These are phyloP conservation scores for Vaccinium vitisidaea DNA, from an alignment of 148 eudicot species.

Conservation along the genomic window DNA sequence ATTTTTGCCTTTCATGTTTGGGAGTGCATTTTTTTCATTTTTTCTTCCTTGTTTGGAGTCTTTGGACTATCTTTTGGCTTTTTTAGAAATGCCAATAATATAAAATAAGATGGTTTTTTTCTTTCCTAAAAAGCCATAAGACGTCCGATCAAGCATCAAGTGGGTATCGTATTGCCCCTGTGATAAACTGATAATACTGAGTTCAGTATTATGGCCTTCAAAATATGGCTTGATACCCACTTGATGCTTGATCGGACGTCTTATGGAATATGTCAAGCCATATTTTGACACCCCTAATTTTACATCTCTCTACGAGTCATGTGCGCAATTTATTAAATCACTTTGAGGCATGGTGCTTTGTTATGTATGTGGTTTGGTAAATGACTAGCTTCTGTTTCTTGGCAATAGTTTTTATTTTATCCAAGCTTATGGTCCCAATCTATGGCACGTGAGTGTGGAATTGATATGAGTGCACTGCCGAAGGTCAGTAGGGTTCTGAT, in stretches of 20 bases:
- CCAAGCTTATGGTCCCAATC: not conserved
- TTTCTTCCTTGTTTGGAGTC: too few species aligned
- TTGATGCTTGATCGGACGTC: not conserved
- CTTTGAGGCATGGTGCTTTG: not conserved
- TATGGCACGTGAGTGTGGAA: not conserved
- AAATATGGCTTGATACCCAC: too few species aligned
- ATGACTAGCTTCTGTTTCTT: not conserved
- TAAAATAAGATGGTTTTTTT: not conserved
- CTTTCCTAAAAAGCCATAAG: not conserved
- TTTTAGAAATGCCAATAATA: not conserved
- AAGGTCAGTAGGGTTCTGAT: not conserved
- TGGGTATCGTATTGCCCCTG: not conserved
- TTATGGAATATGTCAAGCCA: not conserved
- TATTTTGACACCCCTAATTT: not conserved
- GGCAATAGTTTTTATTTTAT: not conserved
- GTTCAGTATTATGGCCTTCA: too few species aligned
- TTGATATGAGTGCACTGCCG: not conserved
- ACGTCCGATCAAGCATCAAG: not conserved
- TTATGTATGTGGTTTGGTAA: not conserved
- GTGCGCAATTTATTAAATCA: not conserved
- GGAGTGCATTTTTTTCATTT: not conserved
- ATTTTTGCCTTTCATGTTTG: not conserved
- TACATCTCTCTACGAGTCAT: not conserved
- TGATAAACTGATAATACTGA: not conserved
- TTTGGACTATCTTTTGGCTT: slow-evolving; percentile 1